Conservation (phyloP, 1,139 yeast species). For the Zygosaccharomyces sapae region DNA sequence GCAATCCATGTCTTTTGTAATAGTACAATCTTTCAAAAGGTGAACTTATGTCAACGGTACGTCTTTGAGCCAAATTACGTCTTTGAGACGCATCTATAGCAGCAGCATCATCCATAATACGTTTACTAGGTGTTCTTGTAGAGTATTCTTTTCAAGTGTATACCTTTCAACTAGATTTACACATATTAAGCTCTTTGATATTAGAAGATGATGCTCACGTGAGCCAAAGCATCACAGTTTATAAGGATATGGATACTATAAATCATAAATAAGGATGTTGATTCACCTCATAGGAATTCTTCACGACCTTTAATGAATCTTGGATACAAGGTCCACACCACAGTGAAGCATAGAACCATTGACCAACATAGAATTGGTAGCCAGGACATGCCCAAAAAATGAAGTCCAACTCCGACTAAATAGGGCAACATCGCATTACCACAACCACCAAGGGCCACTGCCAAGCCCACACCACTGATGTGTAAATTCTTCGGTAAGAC, state of each 20-base stretch:
- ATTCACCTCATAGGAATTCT: constrained; percentile 16
- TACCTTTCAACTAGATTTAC: not conserved
- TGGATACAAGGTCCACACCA: constrained; percentile 36
- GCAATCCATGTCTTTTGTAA: constrained; percentile 52
- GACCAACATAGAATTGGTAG: constrained; percentile 32
- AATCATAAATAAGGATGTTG: not conserved
- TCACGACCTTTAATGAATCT: constrained; percentile 23
- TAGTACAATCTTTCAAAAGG: constrained; percentile 72
- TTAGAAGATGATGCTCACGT: not conserved
- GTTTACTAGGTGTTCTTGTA: not conserved
- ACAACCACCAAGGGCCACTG: constrained; percentile 75
- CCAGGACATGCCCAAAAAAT: constrained; percentile 30
- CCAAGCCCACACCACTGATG: constrained; percentile 67
- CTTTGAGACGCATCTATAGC: constrained; percentile 31
- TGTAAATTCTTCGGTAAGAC: constrained; percentile 59
- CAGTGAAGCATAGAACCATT: constrained; percentile 29
- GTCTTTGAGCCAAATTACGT: constrained; percentile 56
- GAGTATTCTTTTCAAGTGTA: not conserved
- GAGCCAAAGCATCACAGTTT: not conserved
- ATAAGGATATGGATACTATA: not conserved
- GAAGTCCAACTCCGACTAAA: constrained; percentile 47
- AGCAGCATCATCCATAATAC: constrained; percentile 24
- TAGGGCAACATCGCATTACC: constrained; percentile 76
- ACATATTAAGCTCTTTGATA: too few relatives aligned
- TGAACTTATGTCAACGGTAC: constrained; percentile 87